Evolutionary conservation across 2,329 filamentous ascomycete species (phyloP).

Genomic region (Cylindrodendrum hubeiense): DNA sequence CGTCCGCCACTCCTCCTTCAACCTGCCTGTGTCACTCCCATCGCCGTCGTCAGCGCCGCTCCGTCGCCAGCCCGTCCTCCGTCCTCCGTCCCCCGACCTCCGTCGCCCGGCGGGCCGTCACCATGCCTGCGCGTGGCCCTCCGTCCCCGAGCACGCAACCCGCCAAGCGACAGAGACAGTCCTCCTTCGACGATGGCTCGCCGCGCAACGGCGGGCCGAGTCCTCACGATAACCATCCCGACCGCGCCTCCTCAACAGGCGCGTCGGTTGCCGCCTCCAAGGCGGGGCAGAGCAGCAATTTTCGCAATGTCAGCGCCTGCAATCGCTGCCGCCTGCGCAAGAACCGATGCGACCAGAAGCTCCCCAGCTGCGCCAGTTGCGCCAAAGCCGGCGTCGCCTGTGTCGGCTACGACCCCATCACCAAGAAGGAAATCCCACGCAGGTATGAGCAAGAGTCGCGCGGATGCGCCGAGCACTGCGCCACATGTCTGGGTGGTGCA

Average conservation of each 20-base stretch:
- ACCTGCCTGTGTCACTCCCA: constrained; percentile 8
- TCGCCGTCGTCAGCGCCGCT: constrained; percentile 12
- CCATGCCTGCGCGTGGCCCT: constrained; percentile 61
- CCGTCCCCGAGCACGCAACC: constrained; percentile 64
- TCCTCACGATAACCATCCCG: constrained; percentile 44
- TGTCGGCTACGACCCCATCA: constrained; percentile 96
- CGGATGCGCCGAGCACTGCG: constrained; percentile 4
- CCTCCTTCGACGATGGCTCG: constrained; percentile 63
- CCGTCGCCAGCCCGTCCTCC: constrained; percentile 36
- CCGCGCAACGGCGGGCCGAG: constrained; percentile 48
- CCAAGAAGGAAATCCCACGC: constrained; percentile 93
- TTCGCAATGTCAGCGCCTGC: constrained; percentile 92
- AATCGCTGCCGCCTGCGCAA: constrained; percentile 93
- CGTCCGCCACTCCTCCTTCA: constrained; percentile 9
- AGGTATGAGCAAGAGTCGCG: constrained; percentile 68
- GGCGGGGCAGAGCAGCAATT: constrained; percentile 72
- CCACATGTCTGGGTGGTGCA: background rate
- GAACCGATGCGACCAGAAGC: constrained; percentile 93
- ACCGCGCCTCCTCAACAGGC: constrained; percentile 48
- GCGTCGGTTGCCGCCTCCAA: constrained; percentile 51
- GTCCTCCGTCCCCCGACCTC: constrained; percentile 36
- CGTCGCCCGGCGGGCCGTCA: constrained; percentile 46
- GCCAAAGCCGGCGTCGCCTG: constrained; percentile 93
- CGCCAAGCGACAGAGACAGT: constrained; percentile 69
- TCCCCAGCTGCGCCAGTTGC: constrained; percentile 91